A percentile compares a stretch with the other conserved stretches of the same genome.
These are phyloP conservation scores for Eustoma russellianum DNA, from an alignment of 257 asterid genomes.

Conservation along the genomic window DNA sequence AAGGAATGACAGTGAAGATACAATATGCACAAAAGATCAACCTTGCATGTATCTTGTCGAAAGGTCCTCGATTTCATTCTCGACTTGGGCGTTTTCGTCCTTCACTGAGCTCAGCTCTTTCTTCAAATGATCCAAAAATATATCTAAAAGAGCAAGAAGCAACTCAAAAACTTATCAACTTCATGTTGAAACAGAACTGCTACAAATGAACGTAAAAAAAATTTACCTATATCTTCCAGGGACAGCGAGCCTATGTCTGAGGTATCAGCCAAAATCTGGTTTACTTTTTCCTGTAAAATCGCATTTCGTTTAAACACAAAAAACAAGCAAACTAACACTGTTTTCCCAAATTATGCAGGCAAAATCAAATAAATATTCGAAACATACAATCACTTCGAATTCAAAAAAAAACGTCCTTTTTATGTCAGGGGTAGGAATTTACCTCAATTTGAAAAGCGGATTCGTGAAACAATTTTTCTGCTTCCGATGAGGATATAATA, in stretches of 20 bases:
- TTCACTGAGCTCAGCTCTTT: constrained; percentile 47
- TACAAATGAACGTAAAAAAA: neutral
- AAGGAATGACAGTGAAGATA: neutral
- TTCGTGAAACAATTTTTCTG: constrained; percentile 27
- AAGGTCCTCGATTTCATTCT: constrained; percentile 46
- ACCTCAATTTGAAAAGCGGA: constrained; percentile 50
- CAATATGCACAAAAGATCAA: constrained; percentile 10
- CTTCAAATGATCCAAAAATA: constrained; percentile 36
- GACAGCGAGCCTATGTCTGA: constrained; percentile 32
- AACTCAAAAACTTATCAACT: neutral
- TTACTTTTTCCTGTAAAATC: constrained; percentile 37
- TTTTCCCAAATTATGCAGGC: neutral
- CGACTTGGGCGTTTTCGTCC: constrained; percentile 36
- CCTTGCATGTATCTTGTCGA: constrained; percentile 44
- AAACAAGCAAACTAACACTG: neutral
- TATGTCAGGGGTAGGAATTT: neutral
- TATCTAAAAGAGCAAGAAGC: constrained; percentile 31
- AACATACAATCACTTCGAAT: neutral
- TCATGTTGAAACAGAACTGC: neutral
- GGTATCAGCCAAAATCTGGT: constrained; percentile 28
- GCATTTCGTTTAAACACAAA: neutral
- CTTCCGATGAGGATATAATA: constrained; percentile 19
- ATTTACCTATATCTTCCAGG: constrained; percentile 39
- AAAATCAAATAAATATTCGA: neutral
- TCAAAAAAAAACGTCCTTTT: too few species aligned